phyloP scores from a whole-genome alignment of 2,329 filamentous ascomycete genomes.

The Aspergillus floridensis region DNA sequence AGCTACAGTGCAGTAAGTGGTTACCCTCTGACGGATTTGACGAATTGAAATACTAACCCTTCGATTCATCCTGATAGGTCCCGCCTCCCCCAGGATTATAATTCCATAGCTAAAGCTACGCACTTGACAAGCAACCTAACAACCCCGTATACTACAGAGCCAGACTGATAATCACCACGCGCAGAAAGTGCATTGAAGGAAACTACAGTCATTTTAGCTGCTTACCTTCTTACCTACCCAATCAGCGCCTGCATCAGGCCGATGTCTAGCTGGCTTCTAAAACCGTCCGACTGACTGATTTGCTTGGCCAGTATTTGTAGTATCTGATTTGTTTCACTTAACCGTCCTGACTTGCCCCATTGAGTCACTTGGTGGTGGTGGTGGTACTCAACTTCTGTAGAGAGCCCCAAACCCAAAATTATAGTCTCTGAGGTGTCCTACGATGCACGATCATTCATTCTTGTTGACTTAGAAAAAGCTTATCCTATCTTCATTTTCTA shows the following conservation, averaged over 20 bases:
- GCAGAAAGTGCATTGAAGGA: neutral
- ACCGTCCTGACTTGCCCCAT: neutral
- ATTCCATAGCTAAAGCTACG: neutral
- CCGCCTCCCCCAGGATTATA: slow-evolving; percentile 22
- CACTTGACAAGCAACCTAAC: neutral
- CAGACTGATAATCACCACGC: neutral
- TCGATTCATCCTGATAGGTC: slow-evolving; percentile 8
- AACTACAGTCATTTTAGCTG: neutral
- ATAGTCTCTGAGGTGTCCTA: neutral
- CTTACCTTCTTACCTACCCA: neutral
- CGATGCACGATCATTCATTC: neutral
- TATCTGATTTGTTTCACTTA: neutral
- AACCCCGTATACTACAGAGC: neutral
- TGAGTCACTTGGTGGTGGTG: neutral
- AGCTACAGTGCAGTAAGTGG: slow-evolving; percentile 61
- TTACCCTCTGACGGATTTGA: neutral
- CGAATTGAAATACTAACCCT: neutral
- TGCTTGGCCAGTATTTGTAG: neutral
- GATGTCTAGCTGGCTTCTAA: neutral
- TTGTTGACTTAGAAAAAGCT: neutral
- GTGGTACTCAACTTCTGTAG: neutral
- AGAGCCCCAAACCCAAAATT: neutral
- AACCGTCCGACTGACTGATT: neutral
- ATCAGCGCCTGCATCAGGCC: neutral
- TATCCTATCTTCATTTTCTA: neutral